Base-by-base conservation (phyloP, 2,329 filamentous ascomycete species). In the Hyphodiscus sp. region DNA sequence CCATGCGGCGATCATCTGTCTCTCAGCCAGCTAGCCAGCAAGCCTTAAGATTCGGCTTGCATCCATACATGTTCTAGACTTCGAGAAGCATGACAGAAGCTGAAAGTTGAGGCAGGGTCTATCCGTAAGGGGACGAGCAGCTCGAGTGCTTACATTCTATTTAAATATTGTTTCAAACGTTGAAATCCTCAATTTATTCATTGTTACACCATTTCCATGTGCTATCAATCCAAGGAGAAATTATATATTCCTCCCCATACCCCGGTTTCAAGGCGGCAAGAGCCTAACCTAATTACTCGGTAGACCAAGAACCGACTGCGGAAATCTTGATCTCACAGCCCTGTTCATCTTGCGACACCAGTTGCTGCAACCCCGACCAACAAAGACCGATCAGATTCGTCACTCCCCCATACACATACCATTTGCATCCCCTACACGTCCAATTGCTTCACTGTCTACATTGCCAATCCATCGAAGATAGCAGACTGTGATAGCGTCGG, bases 1-100 rank as follows among this genome's bases (percentile, higher is more conserved):
- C 47, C 47, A 50, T 53, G 51, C 16, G 51, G 46, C 42, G 51
- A 53, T 53, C 51, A 53, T 46, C 43, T 48, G 47, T 10, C 15
- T n/a, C 30, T 13, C 33, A 38, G 20, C 18, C 30, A 23, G 20
- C 4, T 2, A 18, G 30, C 23, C 7, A 16, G 45, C 20, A 7
- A 33, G 7, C 5, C 33, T 26, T 26, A 38, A 38, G 11, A 38
- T n/a, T 38, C 11, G 33, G 33, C 16, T 38, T 38, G 16, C 33
- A 38, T 38, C 5, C 5, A 38, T 38, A 2, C 33, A 10, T 38
- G 13, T 38, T 13, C 33, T 38, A 38, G 33, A 38, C 33, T 38
- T 38, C 33, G 33, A 38, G 33, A 38, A 38, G 33, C 33, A 38
- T 38, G 33, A 38, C 33, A 38, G 16, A 38, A 38, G 33, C 33